Conservation (phyloP, 495 filamentous ascomycete genomes). For the Mycothermus thermophilus region DNA sequence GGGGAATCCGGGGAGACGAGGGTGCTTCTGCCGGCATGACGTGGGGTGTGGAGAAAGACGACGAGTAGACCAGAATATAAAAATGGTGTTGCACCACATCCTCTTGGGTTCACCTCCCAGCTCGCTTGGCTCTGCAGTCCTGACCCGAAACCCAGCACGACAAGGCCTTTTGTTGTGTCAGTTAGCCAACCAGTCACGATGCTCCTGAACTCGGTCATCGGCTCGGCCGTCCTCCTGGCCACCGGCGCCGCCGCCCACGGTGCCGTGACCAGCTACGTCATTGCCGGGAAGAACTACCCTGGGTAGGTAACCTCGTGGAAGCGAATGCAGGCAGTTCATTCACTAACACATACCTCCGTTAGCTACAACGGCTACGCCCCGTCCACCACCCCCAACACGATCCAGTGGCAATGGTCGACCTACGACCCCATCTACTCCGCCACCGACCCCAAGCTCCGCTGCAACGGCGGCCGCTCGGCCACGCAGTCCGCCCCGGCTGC, state of each 20-base stretch:
- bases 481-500: conserved; percentile 27
- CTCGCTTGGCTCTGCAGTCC: too few relatives aligned
- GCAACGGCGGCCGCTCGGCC: conserved; percentile 42
- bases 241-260: conserved; percentile 38
- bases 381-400: conserved; percentile 28
- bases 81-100: too few relatives aligned
- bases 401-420: conserved; percentile 42
- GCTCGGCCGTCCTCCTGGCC: conserved; percentile 13
- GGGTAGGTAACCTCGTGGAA: conserved; percentile 25
- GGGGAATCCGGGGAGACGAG: too few relatives aligned
- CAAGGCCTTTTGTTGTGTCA: background rate
- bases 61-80: too few relatives aligned
- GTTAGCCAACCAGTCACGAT: background rate
- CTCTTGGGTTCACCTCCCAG: too few relatives aligned
- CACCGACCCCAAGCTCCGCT: conserved; percentile 32
- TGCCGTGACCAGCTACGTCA: conserved; percentile 43
- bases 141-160: too few relatives aligned
- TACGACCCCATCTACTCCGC: conserved; percentile 38
- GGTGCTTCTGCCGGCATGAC: too few relatives aligned
- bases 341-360: background rate
- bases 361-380: conserved; percentile 39
- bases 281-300: conserved; percentile 36
- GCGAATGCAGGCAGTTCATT: background rate
- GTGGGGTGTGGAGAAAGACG: too few relatives aligned
- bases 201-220: conserved; percentile 1